Conservation (phyloP, 768 basidiomycete genomes). For the Tulasnella sp. region DNA sequence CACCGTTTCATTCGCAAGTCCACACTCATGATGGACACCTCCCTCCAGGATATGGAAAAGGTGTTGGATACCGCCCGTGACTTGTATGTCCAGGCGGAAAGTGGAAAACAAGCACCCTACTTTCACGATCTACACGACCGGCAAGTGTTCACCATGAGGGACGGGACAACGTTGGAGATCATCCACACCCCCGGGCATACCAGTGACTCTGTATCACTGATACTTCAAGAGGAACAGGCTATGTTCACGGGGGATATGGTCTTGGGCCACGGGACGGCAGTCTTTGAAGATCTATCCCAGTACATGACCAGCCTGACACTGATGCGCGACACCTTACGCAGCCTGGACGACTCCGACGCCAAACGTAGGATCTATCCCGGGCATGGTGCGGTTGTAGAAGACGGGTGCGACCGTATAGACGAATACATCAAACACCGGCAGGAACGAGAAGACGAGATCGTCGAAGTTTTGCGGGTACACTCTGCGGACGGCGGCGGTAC, state of each 20-base stretch:
- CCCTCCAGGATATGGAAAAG: constrained; percentile 27
- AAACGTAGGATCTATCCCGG: constrained; percentile 59
- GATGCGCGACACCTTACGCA: constrained; percentile 32
- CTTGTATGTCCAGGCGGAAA: constrained; percentile 35
- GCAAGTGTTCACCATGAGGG: constrained; percentile 36
- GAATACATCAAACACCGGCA: constrained; percentile 71
- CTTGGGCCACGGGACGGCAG: constrained; percentile 78
- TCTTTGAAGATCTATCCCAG: constrained; percentile 68
- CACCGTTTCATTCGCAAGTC: neutral
- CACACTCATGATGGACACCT: constrained; percentile 13
- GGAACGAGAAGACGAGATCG: constrained; percentile 67
- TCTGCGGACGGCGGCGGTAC: constrained; percentile 34
- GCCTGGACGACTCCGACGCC: neutral
- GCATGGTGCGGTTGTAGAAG: constrained; percentile 66
- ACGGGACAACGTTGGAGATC: constrained; percentile 38
- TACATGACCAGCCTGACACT: constrained; percentile 55
- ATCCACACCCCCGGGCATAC: constrained; percentile 89
- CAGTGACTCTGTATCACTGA: constrained; percentile 64
- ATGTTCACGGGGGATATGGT: constrained; percentile 88
- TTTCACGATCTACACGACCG: constrained; percentile 50
- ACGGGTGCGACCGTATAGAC: constrained; percentile 48
- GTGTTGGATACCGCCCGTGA: constrained; percentile 31
- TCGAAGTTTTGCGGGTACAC: constrained; percentile 36
- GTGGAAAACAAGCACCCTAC: constrained; percentile 24
- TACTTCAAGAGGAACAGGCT: constrained; percentile 53